These are phyloP conservation scores for Corynascus novoguineensis DNA, from an alignment of 495 filamentous ascomycete species.

Conservation along the genomic window DNA sequence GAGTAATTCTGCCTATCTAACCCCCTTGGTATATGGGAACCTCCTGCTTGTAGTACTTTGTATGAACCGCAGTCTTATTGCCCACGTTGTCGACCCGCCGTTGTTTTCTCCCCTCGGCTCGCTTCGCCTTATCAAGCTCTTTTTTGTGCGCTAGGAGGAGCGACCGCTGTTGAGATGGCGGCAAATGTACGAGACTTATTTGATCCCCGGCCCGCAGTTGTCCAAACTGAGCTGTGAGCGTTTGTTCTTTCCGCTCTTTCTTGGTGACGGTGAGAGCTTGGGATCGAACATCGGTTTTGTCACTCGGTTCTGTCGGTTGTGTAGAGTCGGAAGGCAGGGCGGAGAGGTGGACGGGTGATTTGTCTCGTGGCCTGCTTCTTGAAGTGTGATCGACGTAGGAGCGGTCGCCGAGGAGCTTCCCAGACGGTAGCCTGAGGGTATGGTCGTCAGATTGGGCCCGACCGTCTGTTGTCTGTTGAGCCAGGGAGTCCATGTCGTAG, in stretches of 20 bases:
- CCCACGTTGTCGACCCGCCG: constrained; percentile 10
- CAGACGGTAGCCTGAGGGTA: constrained; percentile 10
- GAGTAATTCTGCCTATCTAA: no score
- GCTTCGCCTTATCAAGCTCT: constrained; percentile 25
- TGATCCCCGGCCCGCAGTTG: constrained; percentile 28
- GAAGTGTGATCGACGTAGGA: background rate
- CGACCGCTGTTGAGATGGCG: constrained; percentile 26
- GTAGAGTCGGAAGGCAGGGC: background rate
- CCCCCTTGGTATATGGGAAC: constrained; percentile 9
- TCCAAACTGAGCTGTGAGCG: constrained; percentile 21
- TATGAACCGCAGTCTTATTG: constrained; percentile 7
- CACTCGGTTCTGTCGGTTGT: background rate
- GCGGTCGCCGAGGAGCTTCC: constrained; percentile 4
- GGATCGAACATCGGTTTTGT: background rate
- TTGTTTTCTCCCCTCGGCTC: constrained; percentile 14
- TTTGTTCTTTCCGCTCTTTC: constrained; percentile 14
- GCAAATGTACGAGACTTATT: constrained; percentile 26
- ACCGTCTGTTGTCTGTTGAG: constrained; percentile 1
- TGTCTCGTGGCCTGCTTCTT: background rate
- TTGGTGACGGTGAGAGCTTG: background rate
- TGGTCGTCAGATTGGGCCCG: constrained; percentile 8
- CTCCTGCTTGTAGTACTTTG: constrained; percentile 12
- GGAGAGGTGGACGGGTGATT: background rate
- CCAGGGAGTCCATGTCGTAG: constrained; percentile 17
- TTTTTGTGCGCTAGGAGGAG: constrained; percentile 29